Evolutionary conservation across 768 basidiomycete species (phyloP), one percentile per base, ranked within the genome.

Genomic region (Tylopilus sp.): DNA sequence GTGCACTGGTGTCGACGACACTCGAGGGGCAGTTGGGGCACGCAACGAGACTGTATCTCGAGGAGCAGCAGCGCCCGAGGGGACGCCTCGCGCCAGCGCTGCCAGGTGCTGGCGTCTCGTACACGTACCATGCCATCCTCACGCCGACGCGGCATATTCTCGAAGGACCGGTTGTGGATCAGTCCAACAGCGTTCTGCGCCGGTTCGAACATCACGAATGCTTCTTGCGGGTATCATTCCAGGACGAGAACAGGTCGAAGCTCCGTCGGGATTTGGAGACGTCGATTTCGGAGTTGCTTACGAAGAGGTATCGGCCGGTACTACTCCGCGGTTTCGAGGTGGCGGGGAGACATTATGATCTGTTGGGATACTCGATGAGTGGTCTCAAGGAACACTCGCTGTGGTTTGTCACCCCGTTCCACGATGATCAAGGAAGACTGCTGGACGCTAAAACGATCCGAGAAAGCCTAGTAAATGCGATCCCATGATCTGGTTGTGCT

Each of bases 291-390:
- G 56, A 65, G 0, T 46, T 76, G 30, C 57, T 78, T n/a, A 1
- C 21, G 4, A 38, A 47, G 13, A 72, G 76, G 21, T 76, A 70
- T 50, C 68, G 68, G 22, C 65, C 63, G 1, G 55, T 65, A 13
- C 53, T 79, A 21, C 56, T 68, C 25, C 38, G 57, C 0, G 77
- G 77, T 0, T 60, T 71, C 10, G 18, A 17, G 4, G 63, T 80
- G 11, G 79, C 72, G 3, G 79, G 79, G 8, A 69, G 79, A 26
- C 52, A 54, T 0, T 80, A 72, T 55, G 52, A 76, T 3, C 73
- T 80, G 58, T 58, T 81, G 22, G 80, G 75, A 4, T 80, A 80
- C 50, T 79, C 78, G 3, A 78, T 76, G 71, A 78, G 76, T 44
- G 79, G 79, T 4, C 63, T 80, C 47, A 73, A 72, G 52, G 70